These are phyloP conservation scores for Fraxinus paxiana DNA, from an alignment of 305 asterid genomes.

Conservation along the genomic window DNA sequence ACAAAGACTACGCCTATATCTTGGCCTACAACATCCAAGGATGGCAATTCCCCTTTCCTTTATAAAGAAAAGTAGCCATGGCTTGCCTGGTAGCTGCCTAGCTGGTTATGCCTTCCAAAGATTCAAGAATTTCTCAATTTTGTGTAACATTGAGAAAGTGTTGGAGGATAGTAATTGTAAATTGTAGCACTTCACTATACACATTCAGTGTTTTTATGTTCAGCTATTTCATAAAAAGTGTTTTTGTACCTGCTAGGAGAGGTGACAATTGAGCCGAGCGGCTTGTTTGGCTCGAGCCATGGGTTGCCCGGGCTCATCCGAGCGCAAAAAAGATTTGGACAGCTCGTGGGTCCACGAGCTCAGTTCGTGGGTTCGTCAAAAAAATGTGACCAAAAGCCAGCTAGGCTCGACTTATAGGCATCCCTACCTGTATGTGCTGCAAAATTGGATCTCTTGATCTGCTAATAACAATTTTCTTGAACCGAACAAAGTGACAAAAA, in stretches of 20 bases:
- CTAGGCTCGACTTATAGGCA: not conserved
- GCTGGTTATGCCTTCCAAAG: slow-evolving; percentile 1
- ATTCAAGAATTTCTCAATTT: slow-evolving; percentile 18
- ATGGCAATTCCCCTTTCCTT: not conserved
- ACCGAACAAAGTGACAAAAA: not conserved
- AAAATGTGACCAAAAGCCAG: too few relatives aligned
- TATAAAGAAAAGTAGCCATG: not conserved
- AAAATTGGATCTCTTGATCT: not conserved
- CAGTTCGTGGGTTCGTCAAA: too few relatives aligned
- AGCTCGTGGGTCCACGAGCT: too few relatives aligned
- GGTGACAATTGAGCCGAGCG: not conserved
- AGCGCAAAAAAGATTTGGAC: too few relatives aligned
- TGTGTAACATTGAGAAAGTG: slow-evolving; percentile 8
- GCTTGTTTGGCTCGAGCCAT: not conserved
- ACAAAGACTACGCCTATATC: not conserved
- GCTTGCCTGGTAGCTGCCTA: not conserved
- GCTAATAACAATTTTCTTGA: not conserved
- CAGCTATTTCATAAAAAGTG: not conserved
- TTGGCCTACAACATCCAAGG: not conserved
- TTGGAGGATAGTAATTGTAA: slow-evolving; percentile 17
- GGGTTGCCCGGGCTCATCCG: not conserved
- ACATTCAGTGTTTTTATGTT: not conserved
- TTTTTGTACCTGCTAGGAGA: not conserved
- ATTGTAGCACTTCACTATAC: slow-evolving; percentile 8
- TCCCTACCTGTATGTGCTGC: not conserved